Conservation (phyloP, 208 protist species). For the Leishmania guyanensis region DNA sequence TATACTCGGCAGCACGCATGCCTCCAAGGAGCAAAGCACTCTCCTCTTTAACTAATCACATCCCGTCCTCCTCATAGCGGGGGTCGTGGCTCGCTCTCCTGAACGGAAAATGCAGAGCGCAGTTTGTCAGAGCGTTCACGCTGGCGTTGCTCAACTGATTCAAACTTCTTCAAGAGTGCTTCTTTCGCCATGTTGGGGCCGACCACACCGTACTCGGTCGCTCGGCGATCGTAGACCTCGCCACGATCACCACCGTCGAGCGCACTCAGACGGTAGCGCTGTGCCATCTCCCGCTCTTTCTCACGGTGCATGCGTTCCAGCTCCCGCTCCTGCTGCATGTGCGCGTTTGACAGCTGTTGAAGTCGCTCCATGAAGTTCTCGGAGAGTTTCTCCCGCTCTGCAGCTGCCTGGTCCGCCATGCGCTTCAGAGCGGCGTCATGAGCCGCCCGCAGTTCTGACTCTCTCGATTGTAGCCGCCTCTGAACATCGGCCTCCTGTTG, state of each 20-base stretch:
- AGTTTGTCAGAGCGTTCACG: slow-evolving; percentile 58
- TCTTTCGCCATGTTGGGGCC: slow-evolving; percentile 20
- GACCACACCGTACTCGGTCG: background rate
- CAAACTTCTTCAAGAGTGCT: slow-evolving; percentile 31
- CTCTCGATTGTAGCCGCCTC: slow-evolving; percentile 36
- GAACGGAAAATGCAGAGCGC: slow-evolving; percentile 29
- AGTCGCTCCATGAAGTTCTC: slow-evolving; percentile 55
- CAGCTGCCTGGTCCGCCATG: slow-evolving; percentile 36
- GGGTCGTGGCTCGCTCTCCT: slow-evolving; percentile 4
- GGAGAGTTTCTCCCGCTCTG: slow-evolving; percentile 49
- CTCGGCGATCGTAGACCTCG: slow-evolving; percentile 18
- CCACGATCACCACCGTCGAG: slow-evolving; percentile 22
- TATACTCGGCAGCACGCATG: background rate
- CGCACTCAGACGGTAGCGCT: slow-evolving; percentile 27
- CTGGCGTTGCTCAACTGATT: slow-evolving; percentile 43
- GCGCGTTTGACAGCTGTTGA: slow-evolving; percentile 61
- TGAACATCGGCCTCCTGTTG: slow-evolving; percentile 47
- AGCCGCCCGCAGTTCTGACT: slow-evolving; percentile 50
- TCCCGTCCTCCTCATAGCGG: background rate
- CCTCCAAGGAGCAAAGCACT: background rate
- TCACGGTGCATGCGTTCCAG: slow-evolving; percentile 72
- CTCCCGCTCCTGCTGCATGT: slow-evolving; percentile 59
- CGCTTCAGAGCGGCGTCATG: slow-evolving; percentile 57
- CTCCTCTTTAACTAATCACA: background rate
- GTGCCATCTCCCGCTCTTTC: slow-evolving; percentile 55